Percentiles rank a stretch among this genome's conserved stretches.
Conservation (phyloP, 305 asterid species). For the Nicotiana rustica region DNA sequence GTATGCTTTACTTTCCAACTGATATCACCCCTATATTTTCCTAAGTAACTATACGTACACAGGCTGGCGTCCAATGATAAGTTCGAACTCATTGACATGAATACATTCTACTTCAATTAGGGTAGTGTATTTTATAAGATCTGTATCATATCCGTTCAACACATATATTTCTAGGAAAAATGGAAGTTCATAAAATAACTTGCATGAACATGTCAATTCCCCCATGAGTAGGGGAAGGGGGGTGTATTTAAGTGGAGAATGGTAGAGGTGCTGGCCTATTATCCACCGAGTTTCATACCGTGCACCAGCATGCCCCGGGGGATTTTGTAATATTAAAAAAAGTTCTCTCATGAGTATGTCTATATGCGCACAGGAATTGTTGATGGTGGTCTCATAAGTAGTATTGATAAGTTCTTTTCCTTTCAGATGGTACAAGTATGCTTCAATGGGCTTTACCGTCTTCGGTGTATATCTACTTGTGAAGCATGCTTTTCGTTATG, state of each 20-base stretch:
- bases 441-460: constrained; percentile 78
- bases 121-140: constrained; percentile 14
- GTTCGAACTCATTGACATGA: constrained; percentile 15
- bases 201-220: constrained; percentile 7
- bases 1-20: constrained; percentile 36
- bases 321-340: no score
- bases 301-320: no score
- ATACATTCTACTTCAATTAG: constrained; percentile 12
- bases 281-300: no score
- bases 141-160: not conserved
- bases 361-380: not conserved
- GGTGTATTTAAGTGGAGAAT: no score
- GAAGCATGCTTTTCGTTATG: constrained; percentile 67
- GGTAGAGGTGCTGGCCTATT: no score
- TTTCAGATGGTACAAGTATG: constrained; percentile 91
- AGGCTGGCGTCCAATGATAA: not conserved
- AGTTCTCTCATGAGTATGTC: not conserved
- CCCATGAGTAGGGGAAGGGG: not conserved
- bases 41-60: not conserved
- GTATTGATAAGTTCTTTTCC: constrained; percentile 32
- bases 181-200: constrained; percentile 10
- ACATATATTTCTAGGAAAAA: constrained; percentile 5
- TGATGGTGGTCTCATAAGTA: not conserved
- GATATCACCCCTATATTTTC: constrained; percentile 14
- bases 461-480: constrained; percentile 88